Percentiles rank a stretch among this genome's conserved stretches.
These are phyloP conservation scores for Entrophospora sp. DNA, from an alignment of 192 early-diverging fungal genomes.

Conservation along the genomic window DNA sequence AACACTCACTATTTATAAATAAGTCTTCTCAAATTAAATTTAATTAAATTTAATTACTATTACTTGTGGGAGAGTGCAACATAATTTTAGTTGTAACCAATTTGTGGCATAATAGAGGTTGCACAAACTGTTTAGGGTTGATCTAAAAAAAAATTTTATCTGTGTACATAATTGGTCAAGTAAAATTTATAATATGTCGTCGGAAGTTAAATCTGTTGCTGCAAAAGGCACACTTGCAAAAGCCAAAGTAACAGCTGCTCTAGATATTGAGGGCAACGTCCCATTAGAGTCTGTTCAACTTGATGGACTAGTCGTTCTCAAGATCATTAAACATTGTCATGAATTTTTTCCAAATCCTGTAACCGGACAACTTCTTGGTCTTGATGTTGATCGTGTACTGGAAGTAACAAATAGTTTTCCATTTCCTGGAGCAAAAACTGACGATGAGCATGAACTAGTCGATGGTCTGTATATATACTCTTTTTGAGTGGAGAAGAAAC, in stretches of 20 bases:
- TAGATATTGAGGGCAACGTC: constrained; percentile 52
- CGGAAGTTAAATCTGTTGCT: no score
- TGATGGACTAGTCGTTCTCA: constrained; percentile 78
- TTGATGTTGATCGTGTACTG: constrained; percentile 84
- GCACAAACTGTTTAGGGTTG: no score
- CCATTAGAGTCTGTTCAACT: constrained; percentile 58
- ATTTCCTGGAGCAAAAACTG: constrained; percentile 49
- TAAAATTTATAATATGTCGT: no score
- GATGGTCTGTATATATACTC: constrained; percentile 19
- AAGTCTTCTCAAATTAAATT: no score
- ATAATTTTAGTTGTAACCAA: no score
- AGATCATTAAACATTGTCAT: constrained; percentile 96
- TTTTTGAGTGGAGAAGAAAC: no score
- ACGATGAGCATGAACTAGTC: constrained; percentile 18
- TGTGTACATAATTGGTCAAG: no score
- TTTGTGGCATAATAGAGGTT: no score
- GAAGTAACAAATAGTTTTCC: constrained; percentile 92
- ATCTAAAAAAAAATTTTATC: no score
- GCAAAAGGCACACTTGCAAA: constrained; percentile 5
- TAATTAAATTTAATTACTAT: no score
- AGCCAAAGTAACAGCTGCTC: constrained; percentile 29
- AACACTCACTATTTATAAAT: no score
- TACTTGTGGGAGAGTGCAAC: no score
- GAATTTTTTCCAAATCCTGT: constrained; percentile 68
- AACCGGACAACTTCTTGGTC: constrained; percentile 90